Evolutionary conservation across 768 basidiomycete species (phyloP).

Genomic region (Tricholoma matsutake): DNA sequence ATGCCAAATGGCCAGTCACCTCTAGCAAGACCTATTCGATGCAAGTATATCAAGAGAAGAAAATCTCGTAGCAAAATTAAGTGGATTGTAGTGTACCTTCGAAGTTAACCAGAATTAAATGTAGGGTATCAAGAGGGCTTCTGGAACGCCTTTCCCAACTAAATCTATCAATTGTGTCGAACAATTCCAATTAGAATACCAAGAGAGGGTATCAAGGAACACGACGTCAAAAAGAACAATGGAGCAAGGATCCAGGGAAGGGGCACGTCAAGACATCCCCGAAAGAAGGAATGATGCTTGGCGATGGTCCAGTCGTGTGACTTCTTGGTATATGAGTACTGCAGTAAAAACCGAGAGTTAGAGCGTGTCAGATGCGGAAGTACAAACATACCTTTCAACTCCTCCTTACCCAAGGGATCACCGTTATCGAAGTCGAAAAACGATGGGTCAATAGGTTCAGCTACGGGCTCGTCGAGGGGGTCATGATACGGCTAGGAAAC

Average conservation of each 20-base stretch:
- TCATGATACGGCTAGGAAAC: conserved; percentile 79
- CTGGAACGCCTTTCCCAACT: not conserved
- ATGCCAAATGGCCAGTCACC: too few species aligned
- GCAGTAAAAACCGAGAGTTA: not conserved
- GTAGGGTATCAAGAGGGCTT: not conserved
- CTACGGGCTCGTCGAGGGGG: conserved; percentile 83
- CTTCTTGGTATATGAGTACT: conserved; percentile 53
- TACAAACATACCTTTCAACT: conserved; percentile 54
- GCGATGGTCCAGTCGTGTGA: conserved; percentile 32
- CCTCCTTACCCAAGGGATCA: conserved; percentile 59
- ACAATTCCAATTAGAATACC: not conserved
- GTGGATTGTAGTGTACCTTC: not conserved
- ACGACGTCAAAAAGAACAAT: not conserved
- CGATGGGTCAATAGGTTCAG: conserved; percentile 66
- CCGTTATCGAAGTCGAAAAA: conserved; percentile 86
- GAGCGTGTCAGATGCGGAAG: conserved; percentile 3
- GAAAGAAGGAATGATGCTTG: conserved; percentile 15
- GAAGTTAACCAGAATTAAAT: not conserved
- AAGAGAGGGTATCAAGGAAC: not conserved
- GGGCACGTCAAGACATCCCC: not conserved
- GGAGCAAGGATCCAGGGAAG: not conserved
- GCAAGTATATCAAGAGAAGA: too few species aligned
- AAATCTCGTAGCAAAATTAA: not conserved
- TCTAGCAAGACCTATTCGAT: too few species aligned
- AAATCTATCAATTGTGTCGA: not conserved